Conservation (phyloP, 805 yeast species). For the Ogataea saltuana region DNA sequence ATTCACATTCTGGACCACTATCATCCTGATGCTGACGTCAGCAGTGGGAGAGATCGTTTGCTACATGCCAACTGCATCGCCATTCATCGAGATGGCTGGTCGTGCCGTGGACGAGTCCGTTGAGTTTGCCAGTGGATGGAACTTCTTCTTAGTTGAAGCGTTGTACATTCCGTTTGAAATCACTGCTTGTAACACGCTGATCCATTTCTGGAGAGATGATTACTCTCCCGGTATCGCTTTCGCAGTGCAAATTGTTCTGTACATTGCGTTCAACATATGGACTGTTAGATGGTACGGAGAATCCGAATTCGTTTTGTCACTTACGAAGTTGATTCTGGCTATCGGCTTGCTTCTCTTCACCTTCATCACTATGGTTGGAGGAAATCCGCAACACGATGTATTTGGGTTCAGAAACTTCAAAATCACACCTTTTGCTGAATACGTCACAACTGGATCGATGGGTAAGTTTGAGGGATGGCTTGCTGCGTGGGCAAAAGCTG, state of each 20-base stretch:
- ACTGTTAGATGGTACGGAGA: constrained; percentile 54
- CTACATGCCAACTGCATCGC: constrained; percentile 39
- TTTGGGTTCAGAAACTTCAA: constrained; percentile 50
- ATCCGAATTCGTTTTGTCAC: constrained; percentile 46
- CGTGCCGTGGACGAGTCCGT: constrained; percentile 40
- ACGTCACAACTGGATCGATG: constrained; percentile 37
- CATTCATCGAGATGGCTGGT: constrained; percentile 41
- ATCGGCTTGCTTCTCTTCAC: constrained; percentile 51
- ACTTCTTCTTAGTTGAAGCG: constrained; percentile 45
- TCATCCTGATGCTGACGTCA: constrained; percentile 37
- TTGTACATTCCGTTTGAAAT: constrained; percentile 51
- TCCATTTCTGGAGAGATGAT: constrained; percentile 53
- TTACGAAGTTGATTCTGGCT: constrained; percentile 50
- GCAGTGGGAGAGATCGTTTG: constrained; percentile 41
- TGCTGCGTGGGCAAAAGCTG: constrained; percentile 40
- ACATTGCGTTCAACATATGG: constrained; percentile 44
- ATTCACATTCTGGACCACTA: constrained; percentile 35
- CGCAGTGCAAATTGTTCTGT: constrained; percentile 43
- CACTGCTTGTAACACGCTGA: constrained; percentile 51
- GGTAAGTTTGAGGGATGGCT: constrained; percentile 47
- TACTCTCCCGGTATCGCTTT: constrained; percentile 50
- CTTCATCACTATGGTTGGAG: constrained; percentile 56
- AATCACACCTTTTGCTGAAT: constrained; percentile 42
- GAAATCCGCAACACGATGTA: constrained; percentile 51
- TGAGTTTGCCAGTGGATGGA: constrained; percentile 38